These are phyloP conservation scores for Leccinum disarticulatum DNA, from an alignment of 768 basidiomycete genomes.

Conservation along the genomic window DNA sequence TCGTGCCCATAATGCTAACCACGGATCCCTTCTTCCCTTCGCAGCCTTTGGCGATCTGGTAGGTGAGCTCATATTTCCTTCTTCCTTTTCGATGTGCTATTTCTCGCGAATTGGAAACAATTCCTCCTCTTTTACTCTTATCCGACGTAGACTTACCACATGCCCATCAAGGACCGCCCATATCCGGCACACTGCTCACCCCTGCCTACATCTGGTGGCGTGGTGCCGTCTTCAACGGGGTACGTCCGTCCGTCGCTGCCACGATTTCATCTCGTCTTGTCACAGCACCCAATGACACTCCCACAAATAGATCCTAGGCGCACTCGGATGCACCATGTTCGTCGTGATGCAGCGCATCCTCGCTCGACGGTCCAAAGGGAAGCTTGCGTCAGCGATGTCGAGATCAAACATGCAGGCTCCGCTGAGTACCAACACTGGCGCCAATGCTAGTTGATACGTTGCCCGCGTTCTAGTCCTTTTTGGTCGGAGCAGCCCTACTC, in stretches of 20 bases:
- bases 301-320: slow-evolving; percentile 19
- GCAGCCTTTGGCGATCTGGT: slow-evolving; percentile 27
- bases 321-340: slow-evolving; percentile 27
- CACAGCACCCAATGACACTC: neutral
- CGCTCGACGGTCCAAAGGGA: slow-evolving; percentile 4
- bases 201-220: slow-evolving; percentile 57
- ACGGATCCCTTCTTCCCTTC: neutral
- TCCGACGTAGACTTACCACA: neutral
- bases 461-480: neutral
- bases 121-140: neutral
- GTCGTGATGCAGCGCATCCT: slow-evolving; percentile 28
- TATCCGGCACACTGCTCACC: slow-evolving; percentile 56
- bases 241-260: slow-evolving; percentile 15
- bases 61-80: slow-evolving; percentile 6
- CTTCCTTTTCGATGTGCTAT: neutral
- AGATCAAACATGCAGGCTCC: neutral
- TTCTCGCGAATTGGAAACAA: neutral
- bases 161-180: slow-evolving; percentile 45
- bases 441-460: neutral
- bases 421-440: neutral
- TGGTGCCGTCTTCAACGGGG: slow-evolving; percentile 53
- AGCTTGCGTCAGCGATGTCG: neutral
- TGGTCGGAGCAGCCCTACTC: neutral
- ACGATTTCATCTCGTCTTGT: neutral
- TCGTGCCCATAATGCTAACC: neutral